Evolutionary conservation across 345 rosid genomes (phyloP), one percentile per base, ranked within the genome.

Genomic region (Lepidium didymum): DNA sequence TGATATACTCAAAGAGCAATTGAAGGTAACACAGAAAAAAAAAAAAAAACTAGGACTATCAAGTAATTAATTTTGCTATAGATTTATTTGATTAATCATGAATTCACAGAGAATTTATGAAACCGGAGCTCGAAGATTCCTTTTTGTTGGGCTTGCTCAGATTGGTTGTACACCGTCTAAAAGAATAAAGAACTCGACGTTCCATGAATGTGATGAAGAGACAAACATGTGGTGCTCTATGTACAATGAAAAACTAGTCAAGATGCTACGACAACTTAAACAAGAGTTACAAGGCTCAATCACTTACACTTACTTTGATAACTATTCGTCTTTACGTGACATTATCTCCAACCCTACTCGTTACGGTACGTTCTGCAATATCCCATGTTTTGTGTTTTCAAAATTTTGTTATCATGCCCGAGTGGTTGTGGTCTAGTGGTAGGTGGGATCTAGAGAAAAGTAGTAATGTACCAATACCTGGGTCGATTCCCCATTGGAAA

Each of bases 101-200:
- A 4, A 33, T 40, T 13, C 31, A 57, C 71, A 89, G 92, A 70
- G 74, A 45, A 10, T 89, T 34, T 33, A 87, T 46, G 62, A 42
- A 4, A 10, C 62, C 1, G 84, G 82, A 56, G 95, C 83, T 0
- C 86, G 84, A 10, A 88, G 80, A 55, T 88, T 83, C 43, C 73
- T 79, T n/a, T 21, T 82, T 3, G 9, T 75, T 5, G 97, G 89
- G n/a, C 51, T 85, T 8, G 83, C 73, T 2, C 27, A 62, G 9
- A 58, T 86, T 12, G 97, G 97, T 5, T 90, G 97, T 61, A 64
- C 56, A 37, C 97, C 97, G 3, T 59, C 73, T 0, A 52, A 34
- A 49, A 81, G 97, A 77, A 16, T 10, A 15, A 81, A 81, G 70
- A 72, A 68, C 69, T 43, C 72, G 15, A 74, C 59, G 3, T 10